These are phyloP conservation scores for Scutellaria barbata DNA, from an alignment of 257 asterid genomes.

Conservation along the genomic window DNA sequence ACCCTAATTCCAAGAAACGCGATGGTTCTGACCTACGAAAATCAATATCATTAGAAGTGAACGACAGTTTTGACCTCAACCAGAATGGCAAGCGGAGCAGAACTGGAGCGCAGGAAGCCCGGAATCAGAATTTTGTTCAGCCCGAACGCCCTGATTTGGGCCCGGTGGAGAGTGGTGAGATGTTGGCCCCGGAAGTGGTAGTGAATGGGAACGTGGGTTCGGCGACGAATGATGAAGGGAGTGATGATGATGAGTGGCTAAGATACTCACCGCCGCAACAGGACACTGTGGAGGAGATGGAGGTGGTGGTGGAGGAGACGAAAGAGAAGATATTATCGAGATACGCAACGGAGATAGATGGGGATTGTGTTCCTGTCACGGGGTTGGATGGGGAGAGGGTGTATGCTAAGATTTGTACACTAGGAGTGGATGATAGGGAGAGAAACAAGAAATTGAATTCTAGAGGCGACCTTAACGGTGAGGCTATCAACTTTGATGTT, in stretches of 20 bases:
- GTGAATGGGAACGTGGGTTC: conserved; percentile 27
- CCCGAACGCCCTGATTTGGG: conserved; percentile 28
- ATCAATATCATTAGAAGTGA: conserved; percentile 25
- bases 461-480: conserved; percentile 54
- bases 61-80: conserved; percentile 1
- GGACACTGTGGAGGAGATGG: conserved; percentile 51
- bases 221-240: conserved; percentile 30
- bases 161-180: conserved; percentile 33
- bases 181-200: conserved; percentile 3
- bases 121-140: conserved; percentile 23
- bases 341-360: conserved; percentile 74
- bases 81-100: conserved; percentile 41
- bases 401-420: conserved; percentile 74
- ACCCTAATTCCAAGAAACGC: conserved; percentile 54
- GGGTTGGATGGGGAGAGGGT: conserved; percentile 96
- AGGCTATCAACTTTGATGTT: conserved; percentile 27
- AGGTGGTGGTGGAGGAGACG: conserved; percentile 46
- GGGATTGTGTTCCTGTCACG: conserved; percentile 86
- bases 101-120: conserved; percentile 36
- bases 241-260: conserved; percentile 62
- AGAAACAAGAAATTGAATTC: conserved; percentile 50
- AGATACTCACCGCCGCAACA: conserved; percentile 56
- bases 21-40: conserved; percentile 42
- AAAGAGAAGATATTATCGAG: conserved; percentile 70
- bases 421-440: conserved; percentile 46